Evolutionary conservation across 1,284 basidiomycete species (phyloP), one percentile per base, ranked within the genome.

Genomic region (Ustilago hordei): DNA sequence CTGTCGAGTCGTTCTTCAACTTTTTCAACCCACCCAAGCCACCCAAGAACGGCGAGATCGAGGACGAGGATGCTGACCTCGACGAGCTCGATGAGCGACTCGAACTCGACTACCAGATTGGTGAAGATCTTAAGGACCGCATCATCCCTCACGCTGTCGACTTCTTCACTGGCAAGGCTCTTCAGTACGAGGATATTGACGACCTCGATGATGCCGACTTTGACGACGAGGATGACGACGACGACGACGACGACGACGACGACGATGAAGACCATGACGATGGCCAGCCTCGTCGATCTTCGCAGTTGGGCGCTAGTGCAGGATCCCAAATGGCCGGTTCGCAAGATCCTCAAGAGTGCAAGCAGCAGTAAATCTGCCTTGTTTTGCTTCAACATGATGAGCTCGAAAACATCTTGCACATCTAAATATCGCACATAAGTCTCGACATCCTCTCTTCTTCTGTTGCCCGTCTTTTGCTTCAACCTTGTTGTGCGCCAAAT

Each of bases 71-170:
- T 32, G 81, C 70, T 47, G 82, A 82, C 53, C 60, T 75, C 13
- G 81, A 82, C 60, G 80, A 80, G 68, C 90, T 98, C 64, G 95
- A 98, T 87, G 92, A 93, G 87, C 64, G 93, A 85, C 90, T 99
- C 60, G 96, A 98, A 89, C 89, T 95, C 78, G 96, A 99, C 88
- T 98, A 98, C 88, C 95, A 98, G 89, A 93, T 98, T 83, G 96
- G 95, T 60, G 96, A 98, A 89, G 96, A 99, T 87, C 89, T 99
- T 84, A 98, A 98, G 89, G 96, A 98, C 87, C 93, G 95, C 89
- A 91, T 98, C 86, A 94, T 98, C 78, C 95, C 96, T 58, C 93
- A 93, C 78, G 95, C 95, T 23, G 89, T 98, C 78, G 95, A 87
- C 80, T 88, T 85, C 73, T 98, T 98, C 88, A 98, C 95, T 19